A percentile compares a stretch with the other conserved stretches of the same genome.
Evolutionary conservation across 495 filamentous ascomycete species (phyloP).

Genomic region (Elaphomyces granulatus): DNA sequence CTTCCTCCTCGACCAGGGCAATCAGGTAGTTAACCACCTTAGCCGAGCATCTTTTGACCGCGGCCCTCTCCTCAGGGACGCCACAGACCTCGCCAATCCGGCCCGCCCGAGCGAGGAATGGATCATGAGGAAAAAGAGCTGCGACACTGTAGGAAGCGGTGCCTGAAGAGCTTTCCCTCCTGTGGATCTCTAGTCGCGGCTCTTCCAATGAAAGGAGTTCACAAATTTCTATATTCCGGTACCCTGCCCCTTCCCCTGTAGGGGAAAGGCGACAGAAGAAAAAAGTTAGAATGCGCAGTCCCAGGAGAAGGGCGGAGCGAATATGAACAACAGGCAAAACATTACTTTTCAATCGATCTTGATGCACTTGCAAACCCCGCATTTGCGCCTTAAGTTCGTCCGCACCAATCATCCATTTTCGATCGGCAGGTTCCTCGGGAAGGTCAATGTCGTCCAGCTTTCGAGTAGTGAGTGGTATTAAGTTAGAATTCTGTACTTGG

Average conservation of each 20-base stretch:
- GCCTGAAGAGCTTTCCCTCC: conserved; percentile 2
- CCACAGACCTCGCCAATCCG: conserved; percentile 11
- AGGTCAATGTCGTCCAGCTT: conserved; percentile 9
- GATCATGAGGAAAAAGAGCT: conserved; percentile 16
- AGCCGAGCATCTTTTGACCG: conserved; percentile 13
- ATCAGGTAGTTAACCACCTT: conserved; percentile 17
- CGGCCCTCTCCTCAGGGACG: conserved; percentile 1
- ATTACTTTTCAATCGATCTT: conserved; percentile 13
- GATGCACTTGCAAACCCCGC: neutral
- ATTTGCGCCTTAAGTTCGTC: conserved; percentile 5
- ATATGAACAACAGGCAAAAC: neutral
- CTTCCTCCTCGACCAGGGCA: conserved; percentile 18
- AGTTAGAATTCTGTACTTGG: conserved; percentile 14
- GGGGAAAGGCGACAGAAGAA: no score
- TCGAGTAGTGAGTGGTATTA: conserved; percentile 12
- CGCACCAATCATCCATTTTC: conserved; percentile 11
- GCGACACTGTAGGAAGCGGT: conserved; percentile 8
- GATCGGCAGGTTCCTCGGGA: conserved; percentile 1
- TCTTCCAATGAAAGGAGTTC: conserved; percentile 9
- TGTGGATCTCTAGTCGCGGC: conserved; percentile 10
- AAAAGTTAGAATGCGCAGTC: no score
- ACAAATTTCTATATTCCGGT: conserved; percentile 20
- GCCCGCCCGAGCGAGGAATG: conserved; percentile 22
- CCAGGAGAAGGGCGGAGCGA: neutral
- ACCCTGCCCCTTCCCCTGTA: no score